phyloP scores from a whole-genome alignment of 1,284 basidiomycete species.

The Xanthoconium separans region DNA sequence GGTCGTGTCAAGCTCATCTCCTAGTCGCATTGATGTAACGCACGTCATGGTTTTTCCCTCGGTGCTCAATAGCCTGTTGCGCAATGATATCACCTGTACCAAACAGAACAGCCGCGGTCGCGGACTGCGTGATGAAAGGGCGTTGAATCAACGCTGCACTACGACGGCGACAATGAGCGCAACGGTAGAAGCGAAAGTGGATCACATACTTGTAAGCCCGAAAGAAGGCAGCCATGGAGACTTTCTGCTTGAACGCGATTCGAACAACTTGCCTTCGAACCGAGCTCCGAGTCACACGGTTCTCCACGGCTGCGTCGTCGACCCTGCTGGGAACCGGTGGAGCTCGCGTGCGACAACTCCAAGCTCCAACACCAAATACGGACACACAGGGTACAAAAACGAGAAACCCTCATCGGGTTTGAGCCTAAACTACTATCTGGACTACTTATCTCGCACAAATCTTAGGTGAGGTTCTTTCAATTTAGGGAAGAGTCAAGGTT shows the following conservation, averaged over 20 bases:
- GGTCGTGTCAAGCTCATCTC: neutral
- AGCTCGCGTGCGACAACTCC: neutral
- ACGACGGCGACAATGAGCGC: neutral
- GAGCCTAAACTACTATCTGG: no score
- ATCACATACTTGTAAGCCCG: conserved; percentile 31
- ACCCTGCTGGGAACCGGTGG: neutral
- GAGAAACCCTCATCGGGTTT: no score
- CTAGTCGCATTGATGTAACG: conserved; percentile 23
- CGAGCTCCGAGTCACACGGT: neutral
- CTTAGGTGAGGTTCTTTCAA: no score
- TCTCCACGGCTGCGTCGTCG: no score
- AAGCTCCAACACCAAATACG: neutral
- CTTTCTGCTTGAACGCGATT: neutral
- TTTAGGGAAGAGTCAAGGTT: no score
- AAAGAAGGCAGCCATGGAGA: conserved; percentile 30
- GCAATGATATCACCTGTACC: conserved; percentile 81
- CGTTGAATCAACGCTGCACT: conserved; percentile 61
- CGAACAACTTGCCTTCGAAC: neutral
- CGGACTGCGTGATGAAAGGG: conserved; percentile 65
- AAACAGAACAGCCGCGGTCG: conserved; percentile 68
- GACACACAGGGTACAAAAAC: neutral
- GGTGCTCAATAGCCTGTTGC: conserved; percentile 76
- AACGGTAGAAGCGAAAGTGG: neutral
- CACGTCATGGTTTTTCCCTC: conserved; percentile 69
- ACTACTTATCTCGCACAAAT: no score